Base-by-base conservation (phyloP, 306 rosid species). In the Ziziphus jujuba region DNA sequence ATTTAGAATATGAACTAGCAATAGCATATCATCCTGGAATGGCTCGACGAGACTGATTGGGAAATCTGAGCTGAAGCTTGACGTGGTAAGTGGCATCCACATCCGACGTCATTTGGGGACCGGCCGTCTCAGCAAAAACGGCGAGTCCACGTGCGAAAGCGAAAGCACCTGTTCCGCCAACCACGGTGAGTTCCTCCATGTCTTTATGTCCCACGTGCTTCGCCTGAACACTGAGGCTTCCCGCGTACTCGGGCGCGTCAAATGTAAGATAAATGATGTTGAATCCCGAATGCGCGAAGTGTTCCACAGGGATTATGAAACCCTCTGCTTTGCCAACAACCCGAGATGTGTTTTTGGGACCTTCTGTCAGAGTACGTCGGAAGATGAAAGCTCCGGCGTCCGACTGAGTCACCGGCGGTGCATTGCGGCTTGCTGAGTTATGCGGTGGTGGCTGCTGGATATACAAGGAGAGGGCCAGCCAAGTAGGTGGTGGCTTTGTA, bases 81-180 rank as follows among this genome's bases (percentile, higher is more conserved):
- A 86, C 80, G 59, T 75, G 91, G 35, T 83, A 86, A 71, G 86
- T 59, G 9, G 85, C 66, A 75, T 72, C 77, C 12, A 59, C 63
- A 16, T 66, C 66, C 5, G 35, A 58, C 45, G 66, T 45, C 14
- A 59, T 52, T 16, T 9, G 19, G 31, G 71, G 48, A 5, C 31
- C 21, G 2, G 38, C 67, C 1, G 82, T 80, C 59, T 72, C 81
- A 34, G 79, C 76, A 43, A 93, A 84, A 61, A 80, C 65, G 0
- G 90, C 97, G 3, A 84, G 16, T 51, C 98, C 98, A 23, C 87
- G 88, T 24, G 95, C 97, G 84, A 93, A 90, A 6, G 99, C 97
- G 77, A 93, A 90, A 0, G 86, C 88, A 23, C 96, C 95, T 13
- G 96, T 88, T 36, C 99, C 99, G 8, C 97, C 97, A 3, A 90